Percentiles rank a stretch among this genome's conserved stretches.
Conservation (phyloP, 139 green algal species). For the Pseudopediastrum boryanum region DNA sequence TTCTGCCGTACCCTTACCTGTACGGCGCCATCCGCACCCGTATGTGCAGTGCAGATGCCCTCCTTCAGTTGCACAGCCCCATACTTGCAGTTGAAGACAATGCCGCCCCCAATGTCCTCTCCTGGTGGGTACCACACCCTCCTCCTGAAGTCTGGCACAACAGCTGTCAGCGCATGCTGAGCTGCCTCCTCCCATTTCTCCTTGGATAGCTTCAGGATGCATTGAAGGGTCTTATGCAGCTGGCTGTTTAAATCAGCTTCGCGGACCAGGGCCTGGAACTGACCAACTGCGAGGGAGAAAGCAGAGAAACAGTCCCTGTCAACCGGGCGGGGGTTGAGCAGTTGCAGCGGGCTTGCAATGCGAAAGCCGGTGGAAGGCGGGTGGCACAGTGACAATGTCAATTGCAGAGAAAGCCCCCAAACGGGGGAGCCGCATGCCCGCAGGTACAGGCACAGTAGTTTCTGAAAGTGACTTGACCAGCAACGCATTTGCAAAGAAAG, state of each 20-base stretch:
- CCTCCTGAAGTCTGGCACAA: slow-evolving; percentile 28
- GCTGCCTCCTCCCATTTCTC: slow-evolving; percentile 29
- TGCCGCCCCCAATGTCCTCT: not conserved
- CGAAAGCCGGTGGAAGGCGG: not conserved
- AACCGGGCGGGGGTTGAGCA: too few species aligned
- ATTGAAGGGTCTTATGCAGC: slow-evolving; percentile 54
- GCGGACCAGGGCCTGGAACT: not conserved
- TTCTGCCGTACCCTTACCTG: too few species aligned
- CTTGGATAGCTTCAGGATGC: slow-evolving; percentile 36
- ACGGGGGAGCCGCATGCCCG: too few species aligned
- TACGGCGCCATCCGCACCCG: not conserved
- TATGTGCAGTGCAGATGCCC: not conserved
- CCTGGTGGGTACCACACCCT: slow-evolving; percentile 12
- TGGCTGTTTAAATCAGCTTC: not conserved
- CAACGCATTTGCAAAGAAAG: too few species aligned
- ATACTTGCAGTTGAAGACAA: slow-evolving; percentile 18
- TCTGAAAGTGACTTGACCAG: too few species aligned
- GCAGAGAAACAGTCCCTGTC: too few species aligned
- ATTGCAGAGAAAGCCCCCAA: too few species aligned
- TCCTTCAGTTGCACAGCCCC: not conserved
- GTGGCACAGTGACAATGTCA: not conserved
- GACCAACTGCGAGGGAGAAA: too few species aligned
- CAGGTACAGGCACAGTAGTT: too few species aligned
- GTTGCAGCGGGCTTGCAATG: not conserved
- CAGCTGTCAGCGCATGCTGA: slow-evolving; percentile 15